Conservation (phyloP, 352 stramenopile species). For the Phytophthora pini region DNA sequence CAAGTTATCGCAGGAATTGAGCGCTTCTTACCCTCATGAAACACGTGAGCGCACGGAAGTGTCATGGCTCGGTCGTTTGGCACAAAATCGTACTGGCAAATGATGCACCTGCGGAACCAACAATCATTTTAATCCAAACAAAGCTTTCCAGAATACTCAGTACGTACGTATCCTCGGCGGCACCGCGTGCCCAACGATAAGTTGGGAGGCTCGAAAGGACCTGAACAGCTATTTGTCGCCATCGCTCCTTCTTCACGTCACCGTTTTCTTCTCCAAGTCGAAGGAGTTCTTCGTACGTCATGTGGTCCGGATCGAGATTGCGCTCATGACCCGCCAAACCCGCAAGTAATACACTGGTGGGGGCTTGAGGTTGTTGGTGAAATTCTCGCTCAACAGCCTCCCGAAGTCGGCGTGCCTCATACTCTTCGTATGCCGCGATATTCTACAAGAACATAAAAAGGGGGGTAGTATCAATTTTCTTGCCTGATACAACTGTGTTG, state of each 20-base stretch:
- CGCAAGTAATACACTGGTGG: slow-evolving; percentile 19
- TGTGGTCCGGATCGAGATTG: slow-evolving; percentile 77
- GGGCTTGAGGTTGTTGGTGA: slow-evolving; percentile 8
- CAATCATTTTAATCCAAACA: background rate
- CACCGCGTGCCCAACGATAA: slow-evolving; percentile 53
- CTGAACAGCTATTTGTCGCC: slow-evolving; percentile 64
- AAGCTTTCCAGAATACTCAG: background rate
- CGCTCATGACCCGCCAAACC: slow-evolving; percentile 17
- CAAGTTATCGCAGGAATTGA: background rate
- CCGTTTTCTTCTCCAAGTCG: slow-evolving; percentile 72
- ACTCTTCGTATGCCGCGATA: slow-evolving; percentile 73
- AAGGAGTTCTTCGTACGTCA: slow-evolving; percentile 84
- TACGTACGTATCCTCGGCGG: slow-evolving; percentile 65
- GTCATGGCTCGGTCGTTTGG: slow-evolving; percentile 65
- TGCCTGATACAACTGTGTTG: background rate
- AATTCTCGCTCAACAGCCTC: slow-evolving; percentile 28
- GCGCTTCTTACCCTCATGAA: slow-evolving; percentile 62
- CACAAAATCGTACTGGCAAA: slow-evolving; percentile 76
- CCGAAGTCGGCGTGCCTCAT: slow-evolving; percentile 46
- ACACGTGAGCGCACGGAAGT: slow-evolving; percentile 77
- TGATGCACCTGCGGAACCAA: slow-evolving; percentile 56
- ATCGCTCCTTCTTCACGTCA: slow-evolving; percentile 81
- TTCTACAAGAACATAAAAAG: slow-evolving; percentile 44
- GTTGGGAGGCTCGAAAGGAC: slow-evolving; percentile 72
- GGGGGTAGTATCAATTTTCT: slow-evolving; percentile 3